Evolutionary conservation across 2,329 filamentous ascomycete species (phyloP).

Genomic region (Aureobasidium uvarum): DNA sequence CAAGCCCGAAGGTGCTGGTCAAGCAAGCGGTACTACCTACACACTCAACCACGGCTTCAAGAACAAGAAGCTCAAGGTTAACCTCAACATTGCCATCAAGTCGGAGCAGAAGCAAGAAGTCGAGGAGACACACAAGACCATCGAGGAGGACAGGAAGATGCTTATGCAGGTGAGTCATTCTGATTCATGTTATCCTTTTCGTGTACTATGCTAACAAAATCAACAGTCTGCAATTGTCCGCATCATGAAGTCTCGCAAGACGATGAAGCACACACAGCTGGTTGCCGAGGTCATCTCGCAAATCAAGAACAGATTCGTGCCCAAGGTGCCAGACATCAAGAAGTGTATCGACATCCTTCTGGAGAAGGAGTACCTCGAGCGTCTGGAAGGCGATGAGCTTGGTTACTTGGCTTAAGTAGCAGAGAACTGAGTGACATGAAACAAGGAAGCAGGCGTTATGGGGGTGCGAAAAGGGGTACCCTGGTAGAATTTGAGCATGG

Average conservation of each 20-base stretch:
- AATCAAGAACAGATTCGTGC: constrained; percentile 88
- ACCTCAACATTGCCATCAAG: constrained; percentile 91
- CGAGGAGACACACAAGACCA: constrained; percentile 98
- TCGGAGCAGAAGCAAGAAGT: constrained; percentile 95
- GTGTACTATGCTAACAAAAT: constrained; percentile 36
- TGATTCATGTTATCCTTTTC: not conserved
- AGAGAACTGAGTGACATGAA: constrained; percentile 33
- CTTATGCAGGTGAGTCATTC: constrained; percentile 78
- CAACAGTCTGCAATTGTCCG: constrained; percentile 91
- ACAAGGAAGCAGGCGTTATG: constrained; percentile 4
- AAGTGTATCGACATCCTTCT: constrained; percentile 98
- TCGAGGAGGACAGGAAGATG: constrained; percentile 95
- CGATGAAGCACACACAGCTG: constrained; percentile 94
- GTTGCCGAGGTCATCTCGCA: constrained; percentile 95
- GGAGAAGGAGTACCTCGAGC: constrained; percentile 98
- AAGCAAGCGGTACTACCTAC: constrained; percentile 75
- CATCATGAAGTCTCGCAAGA: constrained; percentile 99
- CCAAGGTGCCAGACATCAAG: constrained; percentile 94
- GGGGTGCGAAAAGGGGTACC: constrained; percentile 23
- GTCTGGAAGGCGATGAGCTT: constrained; percentile 88
- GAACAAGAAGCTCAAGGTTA: constrained; percentile 97
- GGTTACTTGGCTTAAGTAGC: constrained; percentile 74
- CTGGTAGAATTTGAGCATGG: constrained; percentile 27
- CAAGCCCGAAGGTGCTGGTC: constrained; percentile 69
- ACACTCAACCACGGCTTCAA: constrained; percentile 92